Evolutionary conservation across 2,329 filamentous ascomycete genomes (phyloP).

Genomic region (Sporothrix sp.): DNA sequence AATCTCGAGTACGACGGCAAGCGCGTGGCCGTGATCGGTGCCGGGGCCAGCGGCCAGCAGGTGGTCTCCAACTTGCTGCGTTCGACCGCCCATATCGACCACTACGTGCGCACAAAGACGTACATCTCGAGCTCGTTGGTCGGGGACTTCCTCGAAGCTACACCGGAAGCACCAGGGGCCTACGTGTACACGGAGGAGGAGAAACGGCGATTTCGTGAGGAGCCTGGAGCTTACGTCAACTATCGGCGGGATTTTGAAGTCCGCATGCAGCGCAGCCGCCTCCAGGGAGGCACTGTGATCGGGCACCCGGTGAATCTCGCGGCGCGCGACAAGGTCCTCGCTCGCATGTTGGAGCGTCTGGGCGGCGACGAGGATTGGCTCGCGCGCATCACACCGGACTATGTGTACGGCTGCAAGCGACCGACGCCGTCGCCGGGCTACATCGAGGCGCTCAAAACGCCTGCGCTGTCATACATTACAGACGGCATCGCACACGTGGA

Average conservation of each 20-base stretch:
- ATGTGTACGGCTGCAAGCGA: slow-evolving; percentile 16
- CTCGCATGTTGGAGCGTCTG: not conserved
- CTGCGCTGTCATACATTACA: slow-evolving; percentile 24
- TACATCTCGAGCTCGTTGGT: slow-evolving; percentile 21
- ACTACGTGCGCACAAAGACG: slow-evolving; percentile 19
- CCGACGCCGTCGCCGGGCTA: slow-evolving; percentile 22
- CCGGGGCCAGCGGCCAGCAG: slow-evolving; percentile 23
- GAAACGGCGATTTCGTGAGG: not conserved
- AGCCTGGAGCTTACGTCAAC: slow-evolving; percentile 7
- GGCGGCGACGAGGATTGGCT: not conserved
- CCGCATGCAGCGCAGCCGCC: too few relatives aligned
- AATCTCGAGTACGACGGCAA: slow-evolving; percentile 16
- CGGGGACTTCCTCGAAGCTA: slow-evolving; percentile 17
- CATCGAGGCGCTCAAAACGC: slow-evolving; percentile 20
- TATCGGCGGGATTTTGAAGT: slow-evolving; percentile 8
- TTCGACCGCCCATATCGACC: slow-evolving; percentile 15
- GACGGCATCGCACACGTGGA: slow-evolving; percentile 24
- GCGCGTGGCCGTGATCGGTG: slow-evolving; percentile 23
- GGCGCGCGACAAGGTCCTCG: too few relatives aligned
- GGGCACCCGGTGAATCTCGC: too few relatives aligned
- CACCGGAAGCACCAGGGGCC: not conserved
- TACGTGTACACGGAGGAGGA: slow-evolving; percentile 8
- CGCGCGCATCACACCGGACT: not conserved
- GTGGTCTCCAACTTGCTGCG: slow-evolving; percentile 22
- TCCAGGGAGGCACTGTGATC: too few relatives aligned